These are phyloP conservation scores for Calonectria henricotiae DNA, from an alignment of 2,329 filamentous ascomycete species.

Conservation along the genomic window DNA sequence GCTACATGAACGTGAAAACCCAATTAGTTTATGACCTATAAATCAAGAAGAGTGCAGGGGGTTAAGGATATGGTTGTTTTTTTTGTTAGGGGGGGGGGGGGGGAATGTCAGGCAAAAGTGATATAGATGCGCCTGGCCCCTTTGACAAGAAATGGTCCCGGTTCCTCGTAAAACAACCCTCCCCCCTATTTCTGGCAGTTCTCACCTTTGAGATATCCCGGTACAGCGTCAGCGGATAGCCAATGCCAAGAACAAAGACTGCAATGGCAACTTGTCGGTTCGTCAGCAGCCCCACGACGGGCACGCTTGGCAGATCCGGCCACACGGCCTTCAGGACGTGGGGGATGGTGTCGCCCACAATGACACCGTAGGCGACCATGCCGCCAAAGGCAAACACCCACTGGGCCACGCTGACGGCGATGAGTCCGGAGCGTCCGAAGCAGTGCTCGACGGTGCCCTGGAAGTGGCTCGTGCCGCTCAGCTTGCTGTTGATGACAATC, in stretches of 20 bases:
- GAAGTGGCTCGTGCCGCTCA: constrained; percentile 94
- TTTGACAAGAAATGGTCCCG: background rate
- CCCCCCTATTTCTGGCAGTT: background rate
- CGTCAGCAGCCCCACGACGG: constrained; percentile 86
- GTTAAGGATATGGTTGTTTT: background rate
- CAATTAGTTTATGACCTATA: constrained; percentile 36
- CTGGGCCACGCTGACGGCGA: constrained; percentile 92
- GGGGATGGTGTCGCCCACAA: constrained; percentile 96
- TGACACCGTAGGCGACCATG: constrained; percentile 98
- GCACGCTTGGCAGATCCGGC: constrained; percentile 79
- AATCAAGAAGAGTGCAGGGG: background rate
- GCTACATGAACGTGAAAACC: constrained; percentile 64
- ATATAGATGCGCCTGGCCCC: background rate
- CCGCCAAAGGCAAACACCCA: constrained; percentile 99
- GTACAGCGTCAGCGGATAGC: constrained; percentile 93
- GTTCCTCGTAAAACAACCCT: background rate
- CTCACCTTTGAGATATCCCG: constrained; percentile 95
- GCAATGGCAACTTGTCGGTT: constrained; percentile 89
- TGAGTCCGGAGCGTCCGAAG: constrained; percentile 88
- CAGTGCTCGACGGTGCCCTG: constrained; percentile 97
- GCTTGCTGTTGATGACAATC: constrained; percentile 97
- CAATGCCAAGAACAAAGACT: constrained; percentile 88
- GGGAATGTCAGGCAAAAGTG: background rate
- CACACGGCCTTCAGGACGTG: constrained; percentile 89
- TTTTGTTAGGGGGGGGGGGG: background rate